These are phyloP conservation scores for Dissoconium aciculare DNA, from an alignment of 2,329 filamentous ascomycete species.

Conservation along the genomic window DNA sequence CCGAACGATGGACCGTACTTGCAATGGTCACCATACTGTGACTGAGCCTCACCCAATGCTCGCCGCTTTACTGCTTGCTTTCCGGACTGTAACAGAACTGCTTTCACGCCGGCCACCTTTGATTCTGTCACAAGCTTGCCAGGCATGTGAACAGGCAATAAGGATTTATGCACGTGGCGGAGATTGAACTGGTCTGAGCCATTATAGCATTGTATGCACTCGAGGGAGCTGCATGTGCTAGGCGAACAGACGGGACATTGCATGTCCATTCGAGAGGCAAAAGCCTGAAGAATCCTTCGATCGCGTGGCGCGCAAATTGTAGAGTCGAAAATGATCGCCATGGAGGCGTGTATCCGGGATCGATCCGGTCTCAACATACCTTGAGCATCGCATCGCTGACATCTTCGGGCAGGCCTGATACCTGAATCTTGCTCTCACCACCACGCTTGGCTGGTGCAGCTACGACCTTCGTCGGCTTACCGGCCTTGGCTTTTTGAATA, in stretches of 20 bases:
- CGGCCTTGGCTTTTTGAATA: constrained; percentile 56
- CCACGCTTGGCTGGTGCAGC: constrained; percentile 43
- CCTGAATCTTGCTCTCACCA: constrained; percentile 89
- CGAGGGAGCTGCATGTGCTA: too few species aligned
- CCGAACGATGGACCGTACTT: too few species aligned
- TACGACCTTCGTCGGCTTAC: constrained; percentile 41
- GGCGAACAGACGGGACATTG: too few species aligned
- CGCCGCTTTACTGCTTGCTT: constrained; percentile 15
- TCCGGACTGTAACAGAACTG: constrained; percentile 7
- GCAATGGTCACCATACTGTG: too few species aligned
- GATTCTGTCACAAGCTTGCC: constrained; percentile 16
- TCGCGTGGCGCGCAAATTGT: constrained; percentile 6
- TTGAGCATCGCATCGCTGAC: constrained; percentile 96
- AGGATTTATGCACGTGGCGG: constrained; percentile 9
- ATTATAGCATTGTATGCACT: too few species aligned
- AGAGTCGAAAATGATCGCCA: constrained; percentile 18
- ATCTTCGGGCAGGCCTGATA: constrained; percentile 97
- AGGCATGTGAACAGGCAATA: constrained; percentile 15
- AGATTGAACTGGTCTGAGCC: background rate
- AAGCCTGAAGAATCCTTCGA: too few species aligned
- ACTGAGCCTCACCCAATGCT: too few species aligned
- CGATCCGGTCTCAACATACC: constrained; percentile 93
- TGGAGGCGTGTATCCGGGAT: constrained; percentile 14
- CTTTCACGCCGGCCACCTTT: constrained; percentile 13
- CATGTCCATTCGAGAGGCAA: too few species aligned